A percentile compares a stretch with the other conserved stretches of the same genome.
Conservation (phyloP, 2,329 filamentous ascomycete genomes). For the Myriosclerotinia duriaeana region DNA sequence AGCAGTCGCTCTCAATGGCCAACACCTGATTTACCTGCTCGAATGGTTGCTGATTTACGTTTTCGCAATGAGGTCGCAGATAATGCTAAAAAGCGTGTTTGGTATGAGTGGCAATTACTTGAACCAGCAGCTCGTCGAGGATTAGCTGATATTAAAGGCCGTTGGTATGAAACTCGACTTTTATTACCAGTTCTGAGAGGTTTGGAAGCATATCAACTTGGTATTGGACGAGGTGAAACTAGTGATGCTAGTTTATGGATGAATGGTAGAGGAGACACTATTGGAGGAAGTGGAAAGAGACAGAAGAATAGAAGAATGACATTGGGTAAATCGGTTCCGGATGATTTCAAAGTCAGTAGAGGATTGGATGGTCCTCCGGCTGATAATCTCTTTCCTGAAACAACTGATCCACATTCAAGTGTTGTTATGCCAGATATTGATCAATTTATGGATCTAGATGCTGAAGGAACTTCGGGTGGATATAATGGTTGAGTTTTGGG, state of each 20-base stretch:
- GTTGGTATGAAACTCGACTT: constrained; percentile 59
- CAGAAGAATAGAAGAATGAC: constrained; percentile 41
- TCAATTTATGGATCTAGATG: constrained; percentile 29
- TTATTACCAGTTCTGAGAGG: constrained; percentile 46
- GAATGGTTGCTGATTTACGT: constrained; percentile 42
- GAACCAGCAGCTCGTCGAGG: constrained; percentile 37
- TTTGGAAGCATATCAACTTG: constrained; percentile 40
- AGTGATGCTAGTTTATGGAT: constrained; percentile 47
- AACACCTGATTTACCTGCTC: constrained; percentile 48
- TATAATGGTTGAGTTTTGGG: constrained; percentile 12
- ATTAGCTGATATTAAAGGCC: constrained; percentile 54
- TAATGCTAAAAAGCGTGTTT: constrained; percentile 33
- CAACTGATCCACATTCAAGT: constrained; percentile 15
- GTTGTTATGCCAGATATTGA: constrained; percentile 24
- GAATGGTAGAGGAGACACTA: constrained; percentile 48
- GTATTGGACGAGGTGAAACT: constrained; percentile 41
- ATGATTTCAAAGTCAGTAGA: constrained; percentile 39
- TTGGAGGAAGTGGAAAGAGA: constrained; percentile 34
- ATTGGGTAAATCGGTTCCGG: constrained; percentile 40
- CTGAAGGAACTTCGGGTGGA: constrained; percentile 5
- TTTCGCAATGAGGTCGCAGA: constrained; percentile 52
- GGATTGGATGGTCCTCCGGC: constrained; percentile 39
- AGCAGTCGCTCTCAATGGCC: constrained; percentile 42
- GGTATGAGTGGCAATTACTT: constrained; percentile 39
- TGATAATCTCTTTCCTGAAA: constrained; percentile 38